These are phyloP conservation scores for Coix lacrymajobi DNA, from an alignment of 176 grass and related monocot genomes.

Conservation along the genomic window DNA sequence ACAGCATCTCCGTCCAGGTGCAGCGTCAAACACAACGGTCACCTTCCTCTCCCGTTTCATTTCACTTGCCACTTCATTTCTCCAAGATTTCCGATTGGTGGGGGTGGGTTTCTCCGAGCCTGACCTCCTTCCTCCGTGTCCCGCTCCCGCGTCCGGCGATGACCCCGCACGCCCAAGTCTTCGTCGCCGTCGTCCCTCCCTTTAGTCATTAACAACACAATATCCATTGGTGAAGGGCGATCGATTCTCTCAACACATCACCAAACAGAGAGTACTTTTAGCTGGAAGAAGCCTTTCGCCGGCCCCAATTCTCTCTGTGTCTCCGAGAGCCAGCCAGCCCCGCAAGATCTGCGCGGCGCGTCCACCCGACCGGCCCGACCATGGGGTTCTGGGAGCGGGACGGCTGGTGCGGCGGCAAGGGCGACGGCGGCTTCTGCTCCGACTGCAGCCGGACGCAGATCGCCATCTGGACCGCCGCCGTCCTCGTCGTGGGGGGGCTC, in stretches of 20 bases:
- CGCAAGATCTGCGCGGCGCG: background rate
- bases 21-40: background rate
- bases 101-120: background rate
- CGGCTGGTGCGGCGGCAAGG: background rate
- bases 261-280: background rate
- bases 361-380: background rate
- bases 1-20: background rate
- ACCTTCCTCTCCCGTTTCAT: background rate
- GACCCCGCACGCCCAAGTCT: background rate
- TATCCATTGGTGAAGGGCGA: background rate
- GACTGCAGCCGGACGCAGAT: background rate
- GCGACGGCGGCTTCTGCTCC: background rate
- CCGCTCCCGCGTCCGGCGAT: background rate
- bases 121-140: background rate
- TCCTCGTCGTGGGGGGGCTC: background rate
- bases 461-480: background rate
- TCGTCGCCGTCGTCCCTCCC: background rate
- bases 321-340: background rate
- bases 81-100: background rate
- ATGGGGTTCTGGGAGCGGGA: constrained; percentile 26
- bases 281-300: background rate
- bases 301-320: background rate
- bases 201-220: background rate
- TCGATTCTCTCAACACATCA: background rate
- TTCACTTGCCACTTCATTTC: background rate